Evolutionary conservation across 1,284 basidiomycete genomes (phyloP).

Genomic region (Malassezia nana): DNA sequence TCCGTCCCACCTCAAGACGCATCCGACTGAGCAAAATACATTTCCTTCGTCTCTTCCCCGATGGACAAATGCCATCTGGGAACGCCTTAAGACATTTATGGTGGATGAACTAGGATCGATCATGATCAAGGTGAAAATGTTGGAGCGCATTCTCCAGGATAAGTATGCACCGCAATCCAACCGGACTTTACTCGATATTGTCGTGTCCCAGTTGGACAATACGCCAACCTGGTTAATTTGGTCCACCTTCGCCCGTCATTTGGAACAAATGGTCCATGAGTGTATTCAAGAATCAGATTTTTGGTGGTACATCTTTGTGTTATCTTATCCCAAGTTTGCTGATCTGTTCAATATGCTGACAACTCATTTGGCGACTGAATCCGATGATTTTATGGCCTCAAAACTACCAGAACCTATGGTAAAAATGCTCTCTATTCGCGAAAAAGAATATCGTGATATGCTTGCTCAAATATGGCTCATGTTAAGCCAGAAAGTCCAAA

Average conservation of each 20-base stretch:
- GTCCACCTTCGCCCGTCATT: neutral
- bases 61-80: neutral
- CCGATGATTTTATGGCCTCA: neutral
- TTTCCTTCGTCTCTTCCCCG: neutral
- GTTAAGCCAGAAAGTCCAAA: neutral
- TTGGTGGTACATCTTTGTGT: slow-evolving; percentile 6
- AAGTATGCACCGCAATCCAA: neutral
- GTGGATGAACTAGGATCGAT: slow-evolving; percentile 14
- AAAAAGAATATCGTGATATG: neutral
- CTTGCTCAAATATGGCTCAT: neutral
- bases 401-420: neutral
- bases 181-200: neutral
- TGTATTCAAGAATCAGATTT: slow-evolving; percentile 12
- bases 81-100: slow-evolving; percentile 4
- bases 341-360: slow-evolving; percentile 6
- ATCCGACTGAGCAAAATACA: neutral
- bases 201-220: neutral
- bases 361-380: neutral
- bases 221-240: slow-evolving; percentile 1
- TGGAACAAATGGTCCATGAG: neutral
- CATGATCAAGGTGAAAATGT: slow-evolving; percentile 6
- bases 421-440: neutral
- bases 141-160: slow-evolving; percentile 7
- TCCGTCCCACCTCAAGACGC: neutral
- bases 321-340: slow-evolving; percentile 5